Percentiles rank a stretch among this genome's conserved stretches.
Evolutionary conservation across 2,329 filamentous ascomycete genomes (phyloP).

Genomic region (Thielaviopsis musarum): DNA sequence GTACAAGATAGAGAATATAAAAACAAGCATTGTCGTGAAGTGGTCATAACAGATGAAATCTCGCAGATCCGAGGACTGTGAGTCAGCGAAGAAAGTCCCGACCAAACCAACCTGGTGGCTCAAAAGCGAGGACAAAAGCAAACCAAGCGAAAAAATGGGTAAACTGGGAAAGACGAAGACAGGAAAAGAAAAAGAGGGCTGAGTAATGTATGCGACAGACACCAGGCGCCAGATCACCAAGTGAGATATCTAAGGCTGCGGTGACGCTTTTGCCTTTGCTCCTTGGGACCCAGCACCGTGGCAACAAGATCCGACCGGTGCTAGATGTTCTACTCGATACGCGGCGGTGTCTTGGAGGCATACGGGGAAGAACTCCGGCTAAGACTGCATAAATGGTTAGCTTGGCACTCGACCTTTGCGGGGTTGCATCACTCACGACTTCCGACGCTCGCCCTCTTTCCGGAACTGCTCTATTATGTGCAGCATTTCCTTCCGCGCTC

Average conservation of each 20-base stretch:
- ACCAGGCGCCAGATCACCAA: background rate
- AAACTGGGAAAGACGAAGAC: background rate
- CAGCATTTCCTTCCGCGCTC: constrained; percentile 78
- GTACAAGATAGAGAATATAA: background rate
- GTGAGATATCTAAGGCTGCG: background rate
- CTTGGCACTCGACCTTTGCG: background rate
- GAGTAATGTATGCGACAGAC: background rate
- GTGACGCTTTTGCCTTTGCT: background rate
- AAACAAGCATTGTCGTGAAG: background rate
- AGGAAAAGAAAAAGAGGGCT: background rate
- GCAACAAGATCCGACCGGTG: background rate
- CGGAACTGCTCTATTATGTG: constrained; percentile 73
- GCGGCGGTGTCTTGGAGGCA: constrained; percentile 23
- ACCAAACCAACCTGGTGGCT: background rate
- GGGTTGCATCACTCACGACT: constrained; percentile 45
- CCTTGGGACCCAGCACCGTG: background rate
- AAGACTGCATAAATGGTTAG: background rate
- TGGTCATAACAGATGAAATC: background rate
- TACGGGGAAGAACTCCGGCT: constrained; percentile 14
- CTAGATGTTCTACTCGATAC: constrained; percentile 22
- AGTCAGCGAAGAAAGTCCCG: background rate
- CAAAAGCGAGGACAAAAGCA: background rate
- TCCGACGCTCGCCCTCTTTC: constrained; percentile 70
- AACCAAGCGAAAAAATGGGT: constrained; percentile 1
- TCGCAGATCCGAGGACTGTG: background rate